These are phyloP conservation scores for Coniella lustricola DNA, from an alignment of 2,329 filamentous ascomycete genomes.

Conservation along the genomic window DNA sequence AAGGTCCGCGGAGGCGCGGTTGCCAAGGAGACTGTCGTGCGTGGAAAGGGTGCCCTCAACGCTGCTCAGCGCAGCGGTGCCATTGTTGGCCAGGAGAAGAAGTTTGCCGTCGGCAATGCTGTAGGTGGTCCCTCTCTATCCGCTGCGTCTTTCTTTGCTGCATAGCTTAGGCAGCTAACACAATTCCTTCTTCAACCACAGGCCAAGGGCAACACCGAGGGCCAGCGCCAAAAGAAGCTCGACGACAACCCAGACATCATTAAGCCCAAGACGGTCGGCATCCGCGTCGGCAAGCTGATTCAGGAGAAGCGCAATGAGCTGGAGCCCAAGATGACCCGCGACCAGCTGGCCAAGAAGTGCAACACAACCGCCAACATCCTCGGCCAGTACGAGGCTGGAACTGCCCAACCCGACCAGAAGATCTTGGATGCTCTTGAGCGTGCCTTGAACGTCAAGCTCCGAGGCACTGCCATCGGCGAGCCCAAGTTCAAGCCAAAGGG, in stretches of 20 bases:
- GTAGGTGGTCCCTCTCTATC: conserved; percentile 43
- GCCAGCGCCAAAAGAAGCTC: conserved; percentile 95
- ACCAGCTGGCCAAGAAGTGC: conserved; percentile 76
- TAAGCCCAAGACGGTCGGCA: conserved; percentile 87
- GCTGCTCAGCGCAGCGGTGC: conserved; percentile 77
- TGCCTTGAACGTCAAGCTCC: conserved; percentile 79
- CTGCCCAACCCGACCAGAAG: conserved; percentile 75
- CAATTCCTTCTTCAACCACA: conserved; percentile 21
- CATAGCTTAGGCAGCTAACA: too few species aligned
- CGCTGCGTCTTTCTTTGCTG: background rate
- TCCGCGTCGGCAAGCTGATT: conserved; percentile 76
- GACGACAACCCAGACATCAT: conserved; percentile 96
- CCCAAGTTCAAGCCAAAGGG: conserved; percentile 52
- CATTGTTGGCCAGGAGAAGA: conserved; percentile 86
- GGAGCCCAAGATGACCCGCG: conserved; percentile 95
- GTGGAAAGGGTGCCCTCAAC: conserved; percentile 77
- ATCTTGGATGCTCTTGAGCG: conserved; percentile 71
- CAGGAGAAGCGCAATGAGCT: conserved; percentile 69
- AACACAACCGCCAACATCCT: conserved; percentile 78
- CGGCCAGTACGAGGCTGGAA: conserved; percentile 78
- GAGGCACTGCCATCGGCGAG: conserved; percentile 77
- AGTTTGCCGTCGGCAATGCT: conserved; percentile 67
- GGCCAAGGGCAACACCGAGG: conserved; percentile 51
- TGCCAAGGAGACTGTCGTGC: conserved; percentile 79
- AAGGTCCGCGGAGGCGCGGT: conserved; percentile 62